Evolutionary conservation across 2,329 filamentous ascomycete species (phyloP), one percentile per base, ranked within the genome.

Genomic region (Phialemonium atrogriseum): DNA sequence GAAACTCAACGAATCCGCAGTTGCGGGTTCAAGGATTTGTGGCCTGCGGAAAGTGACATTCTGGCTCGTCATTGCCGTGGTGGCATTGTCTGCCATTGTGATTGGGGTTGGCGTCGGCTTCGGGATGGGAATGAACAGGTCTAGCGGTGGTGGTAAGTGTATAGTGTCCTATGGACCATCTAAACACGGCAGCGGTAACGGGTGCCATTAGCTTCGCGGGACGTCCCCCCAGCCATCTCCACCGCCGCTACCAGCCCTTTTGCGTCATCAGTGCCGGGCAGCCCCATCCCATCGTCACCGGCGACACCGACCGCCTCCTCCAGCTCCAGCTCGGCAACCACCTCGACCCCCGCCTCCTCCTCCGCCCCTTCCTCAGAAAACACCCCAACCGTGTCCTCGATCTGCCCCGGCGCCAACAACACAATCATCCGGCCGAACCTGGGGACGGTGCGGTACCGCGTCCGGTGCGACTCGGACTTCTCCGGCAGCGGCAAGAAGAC

Each of bases 11-110:
- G 14, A 14, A 13, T 9, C 4, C 7, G 11, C 11, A n/a, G 3
- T 13, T 6, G 17, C 6, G n/a, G 27, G 21, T 13, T 18, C 3
- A 5, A 20, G 11, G 27, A 19, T 28, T 7, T 21, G 19, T 10
- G 27, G 27, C 17, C 16, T 28, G 4, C 27, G 27, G n/a, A 28
- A 20, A 13, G 27, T 28, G 16, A 28, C 27, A 3, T 28, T 28
- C n/a, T 28, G 27, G 27, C 27, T 28, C 5, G 17, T 28, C 7
- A 19, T 18, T 7, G 27, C 27, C 8, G 17, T 28, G 10, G 27
- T 18, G 5, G 27, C 27, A 3, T 12, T 28, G 11, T 20, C 17
- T 9, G 15, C 21, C 17, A 28, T 28, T 10, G 27, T 12, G 17
- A 19, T 28, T n/a, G 27, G 27, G n/a, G 27, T 28, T 3, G 17